Evolutionary conservation across 345 rosid species (phyloP).

Genomic region (Euphorbia pulcherrima): DNA sequence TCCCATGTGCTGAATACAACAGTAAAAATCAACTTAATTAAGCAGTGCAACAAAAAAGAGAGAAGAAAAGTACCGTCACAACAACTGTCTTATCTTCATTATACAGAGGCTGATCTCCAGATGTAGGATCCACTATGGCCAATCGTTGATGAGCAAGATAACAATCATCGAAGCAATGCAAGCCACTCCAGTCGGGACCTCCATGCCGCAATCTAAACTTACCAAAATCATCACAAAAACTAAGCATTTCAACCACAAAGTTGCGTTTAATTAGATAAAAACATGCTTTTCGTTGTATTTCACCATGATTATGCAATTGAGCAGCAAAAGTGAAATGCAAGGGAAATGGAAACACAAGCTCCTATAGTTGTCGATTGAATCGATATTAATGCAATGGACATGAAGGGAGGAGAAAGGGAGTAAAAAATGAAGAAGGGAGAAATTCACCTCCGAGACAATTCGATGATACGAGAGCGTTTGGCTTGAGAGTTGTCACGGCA

Average conservation of each 20-base stretch:
- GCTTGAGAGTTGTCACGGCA: conserved; percentile 68
- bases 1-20: not conserved
- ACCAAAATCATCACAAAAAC: conserved; percentile 9
- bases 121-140: conserved; percentile 80
- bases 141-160: conserved; percentile 78
- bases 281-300: not conserved
- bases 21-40: not conserved
- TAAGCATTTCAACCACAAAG: not conserved
- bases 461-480: conserved; percentile 77
- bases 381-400: not conserved
- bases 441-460: conserved; percentile 62
- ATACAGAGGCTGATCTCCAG: conserved; percentile 85
- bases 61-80: conserved; percentile 71
- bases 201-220: conserved; percentile 58
- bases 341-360: too few species aligned
- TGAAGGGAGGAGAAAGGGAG: not conserved
- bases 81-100: conserved; percentile 64
- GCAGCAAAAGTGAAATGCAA: not conserved
- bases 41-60: not conserved
- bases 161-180: conserved; percentile 60
- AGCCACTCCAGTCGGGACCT: conserved; percentile 89
- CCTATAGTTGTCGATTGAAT: not conserved
- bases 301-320: not conserved
- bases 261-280: not conserved
- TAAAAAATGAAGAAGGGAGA: not conserved